Conservation (phyloP, 345 rosid genomes). For the Combretum micranthum region DNA sequence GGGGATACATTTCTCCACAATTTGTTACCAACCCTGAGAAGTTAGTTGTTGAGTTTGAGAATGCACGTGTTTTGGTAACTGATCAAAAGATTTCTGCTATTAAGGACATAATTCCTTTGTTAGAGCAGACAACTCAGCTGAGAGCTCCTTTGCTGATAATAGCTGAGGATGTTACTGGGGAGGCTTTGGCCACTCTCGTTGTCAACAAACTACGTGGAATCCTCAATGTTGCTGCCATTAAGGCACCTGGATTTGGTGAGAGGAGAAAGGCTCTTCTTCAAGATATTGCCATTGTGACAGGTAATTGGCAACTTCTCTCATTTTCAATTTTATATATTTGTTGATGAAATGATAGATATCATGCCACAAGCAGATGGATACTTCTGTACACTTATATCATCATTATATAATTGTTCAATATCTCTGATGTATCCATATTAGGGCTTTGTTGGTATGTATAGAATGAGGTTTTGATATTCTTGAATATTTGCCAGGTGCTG, state of each 20-base stretch:
- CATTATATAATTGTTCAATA: neutral
- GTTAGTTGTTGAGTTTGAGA: constrained; percentile 84
- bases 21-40: constrained; percentile 94
- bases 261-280: constrained; percentile 96
- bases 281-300: constrained; percentile 90
- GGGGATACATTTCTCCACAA: constrained; percentile 95
- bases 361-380: too few species aligned
- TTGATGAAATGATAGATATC: too few species aligned
- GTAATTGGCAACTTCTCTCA: constrained; percentile 19
- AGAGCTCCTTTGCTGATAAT: constrained; percentile 86
- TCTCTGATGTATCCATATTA: neutral
- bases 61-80: constrained; percentile 81
- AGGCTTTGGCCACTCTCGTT: constrained; percentile 92
- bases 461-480: constrained; percentile 1
- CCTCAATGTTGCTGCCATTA: constrained; percentile 83
- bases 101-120: constrained; percentile 83
- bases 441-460: neutral
- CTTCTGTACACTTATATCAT: too few species aligned
- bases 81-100: constrained; percentile 93
- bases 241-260: constrained; percentile 97
- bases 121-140: constrained; percentile 91
- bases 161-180: constrained; percentile 94
- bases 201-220: constrained; percentile 95
- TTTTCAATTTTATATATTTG: neutral
- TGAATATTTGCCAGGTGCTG: constrained; percentile 54